Evolutionary conservation across 106 monocot species (phyloP), one percentile per base, ranked within the genome.

Genomic region (Allium fistulosum): DNA sequence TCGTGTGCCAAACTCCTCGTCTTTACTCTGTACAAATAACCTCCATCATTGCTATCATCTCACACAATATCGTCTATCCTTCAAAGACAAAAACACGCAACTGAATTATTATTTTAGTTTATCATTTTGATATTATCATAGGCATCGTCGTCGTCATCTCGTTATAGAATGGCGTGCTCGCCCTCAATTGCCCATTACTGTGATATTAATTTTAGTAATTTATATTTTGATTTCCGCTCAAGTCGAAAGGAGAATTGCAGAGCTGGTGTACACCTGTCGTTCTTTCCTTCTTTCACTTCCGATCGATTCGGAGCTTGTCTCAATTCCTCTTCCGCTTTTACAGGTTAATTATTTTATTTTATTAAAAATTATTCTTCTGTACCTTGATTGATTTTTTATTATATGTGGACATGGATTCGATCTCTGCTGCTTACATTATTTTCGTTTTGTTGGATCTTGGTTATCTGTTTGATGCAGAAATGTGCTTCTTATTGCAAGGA

Each of bases 331-430:
- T 62, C 62, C 62, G 9, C 12, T 45, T 62, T 62, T 22, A 11
- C 62, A 62, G 62, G 62, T 62, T 62, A 6, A 37, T 45, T 61
- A 37, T 11, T 9, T 61, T 61, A 12, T 27, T 26, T 9, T 28
- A 11, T 62, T 22, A 12, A 26, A 55, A 2, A 8, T 45, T 37
- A 13, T 37, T 62, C 37, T 37, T 9, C 14, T 55, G 53, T 37
- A 2, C 2, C 18, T 62, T 37, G 11, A 17, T 59, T 7, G 13
- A 22, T 28, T 61, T 61, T 28, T 4, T 62, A 26, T 62, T 37
- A 37, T n/a, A 62, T 62, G 62, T 62, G 26, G 62, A 37, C 18
- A 9, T 62, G 62, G 62, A 62, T 62, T 11, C 62, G 62, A 37
- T 62, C 37, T 11, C 27, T 62, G 18, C 8, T 62, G 62, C 26